Evolutionary conservation across 257 asterid genomes (phyloP).

Genomic region (Voacanga thouarsii): DNA sequence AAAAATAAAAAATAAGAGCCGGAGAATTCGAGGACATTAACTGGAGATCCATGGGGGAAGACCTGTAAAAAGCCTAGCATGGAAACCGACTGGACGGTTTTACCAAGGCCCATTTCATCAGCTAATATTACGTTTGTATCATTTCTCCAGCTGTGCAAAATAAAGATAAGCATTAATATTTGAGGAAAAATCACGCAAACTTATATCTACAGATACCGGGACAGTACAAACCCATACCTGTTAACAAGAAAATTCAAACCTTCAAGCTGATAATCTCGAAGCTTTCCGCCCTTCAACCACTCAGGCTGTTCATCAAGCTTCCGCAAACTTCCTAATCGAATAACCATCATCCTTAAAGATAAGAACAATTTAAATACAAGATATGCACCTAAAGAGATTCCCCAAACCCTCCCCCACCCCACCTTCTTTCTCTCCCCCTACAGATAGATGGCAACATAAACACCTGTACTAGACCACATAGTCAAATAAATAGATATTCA

Average conservation of each 20-base stretch:
- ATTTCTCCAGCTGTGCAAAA: conserved; percentile 91
- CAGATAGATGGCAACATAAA: not conserved
- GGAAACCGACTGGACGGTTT: conserved; percentile 97
- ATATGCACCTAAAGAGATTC: not conserved
- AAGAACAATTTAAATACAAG: not conserved
- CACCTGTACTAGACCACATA: not conserved
- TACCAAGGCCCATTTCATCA: conserved; percentile 99
- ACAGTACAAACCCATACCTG: conserved; percentile 53
- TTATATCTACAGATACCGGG: not conserved
- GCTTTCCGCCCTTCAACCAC: conserved; percentile 98
- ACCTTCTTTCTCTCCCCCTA: not conserved
- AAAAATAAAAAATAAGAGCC: conserved; percentile 15
- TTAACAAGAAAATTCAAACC: conserved; percentile 95
- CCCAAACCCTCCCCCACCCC: too few species aligned
- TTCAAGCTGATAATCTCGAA: conserved; percentile 98
- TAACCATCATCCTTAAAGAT: conserved; percentile 3
- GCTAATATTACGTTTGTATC: conserved; percentile 97
- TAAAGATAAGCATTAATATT: conserved; percentile 36
- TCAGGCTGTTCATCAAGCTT: conserved; percentile 97
- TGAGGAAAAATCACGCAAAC: not conserved
- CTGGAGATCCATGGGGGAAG: conserved; percentile 12
- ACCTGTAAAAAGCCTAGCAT: conserved; percentile 99
- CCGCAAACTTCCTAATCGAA: conserved; percentile 82
- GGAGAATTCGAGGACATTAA: conserved; percentile 8
- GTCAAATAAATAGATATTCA: not conserved